Evolutionary conservation across 257 asterid genomes (phyloP), one percentile per base, ranked within the genome.

Genomic region (Nicotiana paniculata): DNA sequence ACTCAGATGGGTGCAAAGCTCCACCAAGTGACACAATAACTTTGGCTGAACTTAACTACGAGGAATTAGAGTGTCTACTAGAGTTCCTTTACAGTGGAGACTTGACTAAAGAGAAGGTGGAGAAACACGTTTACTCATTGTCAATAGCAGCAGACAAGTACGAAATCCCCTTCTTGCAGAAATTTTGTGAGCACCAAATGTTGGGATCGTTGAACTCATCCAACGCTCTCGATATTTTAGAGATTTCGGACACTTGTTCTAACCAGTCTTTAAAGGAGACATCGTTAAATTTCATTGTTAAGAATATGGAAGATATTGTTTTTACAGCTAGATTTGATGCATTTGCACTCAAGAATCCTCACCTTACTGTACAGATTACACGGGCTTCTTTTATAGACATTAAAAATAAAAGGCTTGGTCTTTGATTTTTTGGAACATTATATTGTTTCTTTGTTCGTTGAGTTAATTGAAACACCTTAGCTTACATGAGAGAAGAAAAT

Each of bases 141-240:
- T 90, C 99, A n/a, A 81, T 93, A 3, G 97, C 97, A 4, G 99
- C 99, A 11, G 97, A 95, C 79, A 93, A 95, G 79, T 93, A 95
- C 59, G 97, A 91, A 64, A 93, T 95, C 55, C 92, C 98, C 0
- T 95, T 90, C 70, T 90, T 95, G 0, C 95, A 88, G 33, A 95
- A 86, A 80, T 90, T 88, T 15, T 95, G 99, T 59, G 93, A 92
- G 89, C 87, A 87, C 6, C 90, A 88, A 18, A 92, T 95, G 99
- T 91, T 93, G 3, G 92, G 90, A 59, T 88, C 93, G 9, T 83
- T 95, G 33, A 87, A 79, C 91, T 80, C 96, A 1, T 85, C 90
- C 2, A 95, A 92, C 72, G 97, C 93, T 67, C 97, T 95, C 26
- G 96, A 95, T 64, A 75, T 93, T 46, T 79, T 95, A 55, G 97